A percentile compares a stretch with the other conserved stretches of the same genome.
phyloP scores from a whole-genome alignment of 2,329 filamentous ascomycete species.

The Berkeleyomyces basicola region DNA sequence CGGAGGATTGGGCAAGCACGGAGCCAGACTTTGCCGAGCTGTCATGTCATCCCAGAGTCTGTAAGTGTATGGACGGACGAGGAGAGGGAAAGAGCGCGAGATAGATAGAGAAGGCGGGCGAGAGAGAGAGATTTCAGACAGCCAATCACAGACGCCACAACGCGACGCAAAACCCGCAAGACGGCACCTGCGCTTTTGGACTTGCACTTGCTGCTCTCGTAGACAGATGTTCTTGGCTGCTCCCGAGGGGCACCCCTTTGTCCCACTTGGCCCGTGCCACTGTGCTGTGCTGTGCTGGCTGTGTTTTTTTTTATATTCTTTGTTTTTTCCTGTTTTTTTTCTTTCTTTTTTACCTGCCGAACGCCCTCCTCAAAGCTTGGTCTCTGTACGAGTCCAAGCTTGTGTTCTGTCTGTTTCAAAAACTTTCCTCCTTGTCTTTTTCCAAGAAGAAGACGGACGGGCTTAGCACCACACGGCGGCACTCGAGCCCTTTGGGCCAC shows the following conservation, averaged over 20 bases:
- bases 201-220: not conserved
- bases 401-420: no score
- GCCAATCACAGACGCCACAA: not conserved
- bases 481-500: not conserved
- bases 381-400: no score
- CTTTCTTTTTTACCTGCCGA: not conserved
- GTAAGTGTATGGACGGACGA: not conserved
- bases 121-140: not conserved
- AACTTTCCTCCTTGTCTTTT: not conserved
- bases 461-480: not conserved
- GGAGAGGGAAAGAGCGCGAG: not conserved
- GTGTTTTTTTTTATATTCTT: not conserved
- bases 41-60: not conserved
- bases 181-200: not conserved
- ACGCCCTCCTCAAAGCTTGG: not conserved
- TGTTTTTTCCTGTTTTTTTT: not conserved
- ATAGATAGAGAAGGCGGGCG: not conserved
- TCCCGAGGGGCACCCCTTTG: not conserved
- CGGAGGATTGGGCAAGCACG: not conserved
- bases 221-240: no score
- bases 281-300: not conserved
- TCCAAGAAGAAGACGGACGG: not conserved
- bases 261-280: not conserved
- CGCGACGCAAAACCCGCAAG: not conserved
- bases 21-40: constrained; percentile 1